Base-by-base conservation (phyloP, 1,139 yeast species). In the Pichia sp. region DNA sequence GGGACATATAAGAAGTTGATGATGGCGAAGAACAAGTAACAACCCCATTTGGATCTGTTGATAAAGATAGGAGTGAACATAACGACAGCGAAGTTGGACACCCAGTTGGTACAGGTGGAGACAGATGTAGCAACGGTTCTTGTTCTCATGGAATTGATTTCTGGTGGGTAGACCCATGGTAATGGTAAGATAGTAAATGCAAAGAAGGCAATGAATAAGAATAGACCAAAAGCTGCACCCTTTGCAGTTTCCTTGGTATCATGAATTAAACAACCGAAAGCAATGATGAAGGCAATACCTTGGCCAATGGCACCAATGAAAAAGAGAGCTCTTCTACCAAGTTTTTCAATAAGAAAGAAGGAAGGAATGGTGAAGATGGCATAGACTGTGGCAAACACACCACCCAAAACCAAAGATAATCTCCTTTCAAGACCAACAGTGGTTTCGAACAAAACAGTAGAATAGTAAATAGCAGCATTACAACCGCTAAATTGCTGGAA, bases 381-480 rank as follows among this genome's bases (percentile, higher is more conserved):
- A 62, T 85, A 86, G 53, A 82, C 73, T 50, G 85, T 81, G 19
- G 85, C 75, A 62, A 81, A 80, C 44, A 82, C 83, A 72, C 87
- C 87, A 63, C 86, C 87, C 65, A 83, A 71, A 59, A 82, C 74
- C 67, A 81, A 74, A 13, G 85, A 71, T 62, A 81, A 69, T 65
- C 81, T 75, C 69, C 80, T 76, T 49, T 72, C 75, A 63, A 75
- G 70, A 59, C 76, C 76, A 67, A 78, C 76, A 51, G 83, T 77
- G 50, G 77, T 72, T 67, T 82, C 78, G 64, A 82, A 82, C 63
- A 84, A 74, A 51, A 82, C 83, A 36, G 88, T 81, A 16, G 87
- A 80, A 64, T 83, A 83, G 71, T 83, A 84, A 64, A 82, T 83
- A 57, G 85, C 84, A 60, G 87, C 85, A 64, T 84, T 84, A 74